phyloP scores from a whole-genome alignment of 768 basidiomycete species.

The Tulasnella sp. region DNA sequence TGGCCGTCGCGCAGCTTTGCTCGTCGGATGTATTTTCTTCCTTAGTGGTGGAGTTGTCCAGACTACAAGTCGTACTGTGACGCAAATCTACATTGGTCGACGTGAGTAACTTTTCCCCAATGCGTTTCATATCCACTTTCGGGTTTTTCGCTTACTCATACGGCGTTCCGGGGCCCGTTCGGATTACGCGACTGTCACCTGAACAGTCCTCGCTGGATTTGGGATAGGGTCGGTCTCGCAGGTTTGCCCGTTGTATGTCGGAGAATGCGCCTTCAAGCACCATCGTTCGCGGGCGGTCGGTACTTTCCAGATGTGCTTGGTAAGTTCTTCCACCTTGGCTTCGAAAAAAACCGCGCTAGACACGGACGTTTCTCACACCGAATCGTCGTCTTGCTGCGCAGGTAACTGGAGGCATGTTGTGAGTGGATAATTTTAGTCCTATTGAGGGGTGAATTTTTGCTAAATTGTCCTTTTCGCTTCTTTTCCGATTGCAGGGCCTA shows the following conservation, averaged over 20 bases:
- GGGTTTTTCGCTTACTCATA: slow-evolving; percentile 4
- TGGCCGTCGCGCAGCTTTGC: slow-evolving; percentile 11
- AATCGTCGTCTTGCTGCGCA: background rate
- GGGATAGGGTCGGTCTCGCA: slow-evolving; percentile 26
- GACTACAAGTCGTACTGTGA: background rate
- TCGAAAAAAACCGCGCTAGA: background rate
- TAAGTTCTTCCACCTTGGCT: background rate
- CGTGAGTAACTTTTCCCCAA: slow-evolving; percentile 3
- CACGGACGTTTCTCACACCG: background rate
- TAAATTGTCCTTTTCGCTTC: background rate
- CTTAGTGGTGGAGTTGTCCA: slow-evolving; percentile 16
- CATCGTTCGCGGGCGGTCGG: slow-evolving; percentile 21
- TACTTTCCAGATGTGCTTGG: slow-evolving; percentile 24
- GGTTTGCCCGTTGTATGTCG: slow-evolving; percentile 22
- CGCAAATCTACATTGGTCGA: slow-evolving; percentile 21
- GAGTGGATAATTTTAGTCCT: background rate
- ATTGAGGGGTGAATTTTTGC: background rate
- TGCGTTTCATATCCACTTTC: background rate
- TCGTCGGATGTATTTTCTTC: slow-evolving; percentile 26
- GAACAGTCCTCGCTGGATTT: slow-evolving; percentile 21
- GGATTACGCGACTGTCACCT: background rate
- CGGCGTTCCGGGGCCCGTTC: background rate
- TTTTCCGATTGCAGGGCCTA: slow-evolving; percentile 6
- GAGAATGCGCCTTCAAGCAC: slow-evolving; percentile 25
- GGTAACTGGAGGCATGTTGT: slow-evolving; percentile 29